Conservation (phyloP, 2,329 filamentous ascomycete species). For the Ophiostoma montium region DNA sequence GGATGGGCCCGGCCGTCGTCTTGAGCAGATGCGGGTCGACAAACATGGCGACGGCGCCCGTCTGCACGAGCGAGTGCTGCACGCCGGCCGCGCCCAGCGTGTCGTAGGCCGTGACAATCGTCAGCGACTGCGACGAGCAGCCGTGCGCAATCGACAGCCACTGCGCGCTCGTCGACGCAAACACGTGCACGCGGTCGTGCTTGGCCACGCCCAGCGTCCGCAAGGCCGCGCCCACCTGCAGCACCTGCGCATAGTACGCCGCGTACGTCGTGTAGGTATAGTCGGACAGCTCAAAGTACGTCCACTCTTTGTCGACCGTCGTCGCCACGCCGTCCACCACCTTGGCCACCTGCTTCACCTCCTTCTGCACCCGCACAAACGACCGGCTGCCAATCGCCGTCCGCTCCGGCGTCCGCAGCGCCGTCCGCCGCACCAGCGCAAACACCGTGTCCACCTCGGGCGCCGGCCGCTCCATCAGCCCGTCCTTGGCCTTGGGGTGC, state of each 20-base stretch:
- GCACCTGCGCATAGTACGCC: conserved; percentile 59
- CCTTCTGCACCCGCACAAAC: conserved; percentile 63
- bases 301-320: conserved; percentile 83
- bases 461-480: conserved; percentile 51
- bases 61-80: conserved; percentile 74
- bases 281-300: conserved; percentile 68
- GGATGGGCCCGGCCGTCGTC: conserved; percentile 41
- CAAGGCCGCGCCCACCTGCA: conserved; percentile 59
- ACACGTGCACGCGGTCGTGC: conserved; percentile 62
- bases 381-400: conserved; percentile 57
- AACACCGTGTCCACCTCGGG: conserved; percentile 61
- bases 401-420: conserved; percentile 46
- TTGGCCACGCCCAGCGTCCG: conserved; percentile 57
- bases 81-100: conserved; percentile 76
- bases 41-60: conserved; percentile 69
- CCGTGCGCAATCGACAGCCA: conserved; percentile 75
- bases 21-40: conserved; percentile 66
- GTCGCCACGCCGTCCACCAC: conserved; percentile 65
- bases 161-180: conserved; percentile 68
- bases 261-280: conserved; percentile 67
- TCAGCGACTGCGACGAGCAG: conserved; percentile 70
- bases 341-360: conserved; percentile 85
- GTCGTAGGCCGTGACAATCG: conserved; percentile 90
- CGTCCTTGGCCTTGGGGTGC: conserved; percentile 56
- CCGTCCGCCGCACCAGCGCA: conserved; percentile 61